Conservation (phyloP, 139 green algal genomes). For the Chlamydomonas eustigma region DNA sequence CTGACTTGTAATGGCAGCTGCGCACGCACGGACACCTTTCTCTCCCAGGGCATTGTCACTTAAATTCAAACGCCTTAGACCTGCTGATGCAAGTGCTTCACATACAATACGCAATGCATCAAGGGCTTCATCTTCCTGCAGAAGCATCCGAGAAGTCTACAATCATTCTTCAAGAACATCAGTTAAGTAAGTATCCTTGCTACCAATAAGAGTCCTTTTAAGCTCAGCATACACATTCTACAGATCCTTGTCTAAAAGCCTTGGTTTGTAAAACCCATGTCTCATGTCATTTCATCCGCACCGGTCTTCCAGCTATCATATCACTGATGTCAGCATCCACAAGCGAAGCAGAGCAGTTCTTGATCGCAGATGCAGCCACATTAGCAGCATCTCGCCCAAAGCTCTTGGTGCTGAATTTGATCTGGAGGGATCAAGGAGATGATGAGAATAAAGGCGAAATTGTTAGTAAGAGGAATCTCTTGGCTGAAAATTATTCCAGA, state of each 20-base stretch:
- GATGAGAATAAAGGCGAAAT: background rate
- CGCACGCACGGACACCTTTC: slow-evolving; percentile 84
- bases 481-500: no score
- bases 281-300: no score
- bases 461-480: no score
- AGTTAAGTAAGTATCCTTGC: no score
- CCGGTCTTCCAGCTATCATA: slow-evolving; percentile 80
- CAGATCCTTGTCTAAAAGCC: no score
- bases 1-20: slow-evolving; percentile 56
- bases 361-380: slow-evolving; percentile 71
- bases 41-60: slow-evolving; percentile 91
- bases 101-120: slow-evolving; percentile 66
- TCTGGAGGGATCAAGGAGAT: slow-evolving; percentile 34
- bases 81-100: background rate
- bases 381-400: slow-evolving; percentile 76
- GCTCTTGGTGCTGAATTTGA: slow-evolving; percentile 87
- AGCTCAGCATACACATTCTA: no score
- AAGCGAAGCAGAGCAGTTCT: slow-evolving; percentile 49
- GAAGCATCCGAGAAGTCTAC: no score
- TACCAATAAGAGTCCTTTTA: no score
- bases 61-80: slow-evolving; percentile 70
- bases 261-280: no score
- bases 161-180: no score
- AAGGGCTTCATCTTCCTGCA: slow-evolving; percentile 77
- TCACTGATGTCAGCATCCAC: slow-evolving; percentile 80